These are phyloP conservation scores for Pythium apleroticum DNA, from an alignment of 352 stramenopile species.

Conservation along the genomic window DNA sequence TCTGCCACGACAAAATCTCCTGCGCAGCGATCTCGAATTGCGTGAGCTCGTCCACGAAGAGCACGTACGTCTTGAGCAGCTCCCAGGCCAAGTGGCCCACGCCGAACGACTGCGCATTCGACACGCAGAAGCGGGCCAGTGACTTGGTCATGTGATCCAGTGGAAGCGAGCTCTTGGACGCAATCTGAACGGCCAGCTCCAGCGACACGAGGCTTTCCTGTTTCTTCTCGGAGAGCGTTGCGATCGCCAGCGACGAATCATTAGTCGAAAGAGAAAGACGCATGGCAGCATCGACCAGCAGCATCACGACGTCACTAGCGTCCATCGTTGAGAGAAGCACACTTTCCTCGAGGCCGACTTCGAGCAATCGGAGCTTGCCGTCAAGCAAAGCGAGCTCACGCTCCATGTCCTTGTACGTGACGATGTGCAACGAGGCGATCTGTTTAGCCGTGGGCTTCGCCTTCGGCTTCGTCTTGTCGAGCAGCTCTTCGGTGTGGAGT, in stretches of 20 bases:
- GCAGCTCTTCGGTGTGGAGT: constrained; percentile 56
- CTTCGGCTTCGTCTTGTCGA: constrained; percentile 1
- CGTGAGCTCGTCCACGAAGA: constrained; percentile 34
- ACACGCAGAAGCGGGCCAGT: constrained; percentile 62
- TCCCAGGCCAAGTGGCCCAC: constrained; percentile 53
- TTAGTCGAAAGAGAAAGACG: constrained; percentile 10
- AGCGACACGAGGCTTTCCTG: constrained; percentile 44
- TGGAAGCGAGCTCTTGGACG: constrained; percentile 23
- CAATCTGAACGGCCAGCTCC: constrained; percentile 58
- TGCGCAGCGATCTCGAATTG: constrained; percentile 62
- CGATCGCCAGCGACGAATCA: neutral
- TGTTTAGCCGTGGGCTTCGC: constrained; percentile 14
- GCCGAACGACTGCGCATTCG: constrained; percentile 40
- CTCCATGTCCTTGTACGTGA: constrained; percentile 63
- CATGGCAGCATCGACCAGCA: constrained; percentile 51
- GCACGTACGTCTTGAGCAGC: constrained; percentile 50
- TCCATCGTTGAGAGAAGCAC: constrained; percentile 60
- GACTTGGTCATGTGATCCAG: constrained; percentile 60
- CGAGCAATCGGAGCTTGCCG: constrained; percentile 58
- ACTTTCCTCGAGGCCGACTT: constrained; percentile 53
- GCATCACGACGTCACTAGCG: constrained; percentile 49
- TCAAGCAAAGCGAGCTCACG: constrained; percentile 58
- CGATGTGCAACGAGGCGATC: constrained; percentile 45
- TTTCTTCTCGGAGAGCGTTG: constrained; percentile 44
- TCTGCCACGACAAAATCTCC: constrained; percentile 59